phyloP scores from a whole-genome alignment of 495 filamentous ascomycete genomes.

The Aspergillus carlsbadensis region DNA sequence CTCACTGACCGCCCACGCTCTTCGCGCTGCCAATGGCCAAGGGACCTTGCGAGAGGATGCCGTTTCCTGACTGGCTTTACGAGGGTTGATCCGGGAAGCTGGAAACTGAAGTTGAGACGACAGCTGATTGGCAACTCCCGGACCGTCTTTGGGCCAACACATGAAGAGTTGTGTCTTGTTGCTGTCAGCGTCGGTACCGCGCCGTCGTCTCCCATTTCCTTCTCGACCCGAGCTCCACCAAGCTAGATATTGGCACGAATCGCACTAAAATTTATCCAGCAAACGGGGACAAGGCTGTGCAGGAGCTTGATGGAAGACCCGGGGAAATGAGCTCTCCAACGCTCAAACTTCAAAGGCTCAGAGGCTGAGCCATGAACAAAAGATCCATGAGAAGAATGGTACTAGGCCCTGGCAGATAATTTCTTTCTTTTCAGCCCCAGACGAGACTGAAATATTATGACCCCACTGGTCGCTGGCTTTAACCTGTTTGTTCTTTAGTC shows the following conservation, averaged over 20 bases:
- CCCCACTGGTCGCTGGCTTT: slow-evolving; percentile 12
- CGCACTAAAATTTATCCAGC: slow-evolving; percentile 3
- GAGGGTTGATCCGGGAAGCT: slow-evolving; percentile 3
- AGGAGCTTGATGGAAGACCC: slow-evolving; percentile 4
- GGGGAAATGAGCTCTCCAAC: slow-evolving; percentile 7
- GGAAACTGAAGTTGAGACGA: slow-evolving; percentile 6
- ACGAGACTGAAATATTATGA: background rate
- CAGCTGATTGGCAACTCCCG: slow-evolving; percentile 3
- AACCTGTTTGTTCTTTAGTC: slow-evolving; percentile 7
- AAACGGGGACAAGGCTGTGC: slow-evolving; percentile 15
- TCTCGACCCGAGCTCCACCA: slow-evolving; percentile 3
- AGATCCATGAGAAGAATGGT: background rate
- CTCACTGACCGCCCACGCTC: background rate
- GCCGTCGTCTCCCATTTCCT: background rate
- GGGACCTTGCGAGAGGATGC: slow-evolving; percentile 3
- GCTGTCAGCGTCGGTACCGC: background rate
- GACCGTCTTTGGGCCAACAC: background rate
- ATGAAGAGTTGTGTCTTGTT: slow-evolving; percentile 5
- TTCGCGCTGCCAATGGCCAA: slow-evolving; percentile 6
- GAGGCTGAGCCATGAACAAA: background rate
- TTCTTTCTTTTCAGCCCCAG: slow-evolving; percentile 18
- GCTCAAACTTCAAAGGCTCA: background rate
- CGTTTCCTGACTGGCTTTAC: slow-evolving; percentile 5
- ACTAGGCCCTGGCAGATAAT: too few species aligned
- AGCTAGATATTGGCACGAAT: slow-evolving; percentile 3